Evolutionary conservation across 768 basidiomycete species (phyloP), one percentile per base, ranked within the genome.

Genomic region (Trametes cingulata): DNA sequence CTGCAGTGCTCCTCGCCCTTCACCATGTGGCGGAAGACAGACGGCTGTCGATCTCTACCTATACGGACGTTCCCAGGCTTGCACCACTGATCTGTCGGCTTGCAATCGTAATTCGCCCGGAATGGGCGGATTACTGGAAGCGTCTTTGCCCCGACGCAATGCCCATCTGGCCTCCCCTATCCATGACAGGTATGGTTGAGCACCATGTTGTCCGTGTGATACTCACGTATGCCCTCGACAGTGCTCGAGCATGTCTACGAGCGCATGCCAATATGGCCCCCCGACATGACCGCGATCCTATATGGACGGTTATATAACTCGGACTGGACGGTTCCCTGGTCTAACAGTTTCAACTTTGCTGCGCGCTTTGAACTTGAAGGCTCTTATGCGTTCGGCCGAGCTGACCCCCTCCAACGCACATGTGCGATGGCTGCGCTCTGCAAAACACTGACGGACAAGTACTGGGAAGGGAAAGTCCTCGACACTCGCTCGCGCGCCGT

Each of bases 51-150:
- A 72, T 83, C 13, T 76, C 83, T 60, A 77, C 80, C 20, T 85
- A 87, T 46, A 73, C 80, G 42, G 80, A 80, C 2, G 75, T 95
- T 37, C 66, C 81, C 41, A 73, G 76, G 52, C 75, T 95, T 10
- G 85, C 80, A 9, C 83, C 85, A 8, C 64, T 90, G 29, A 80
- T 91, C 29, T 88, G 87, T 68, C 77, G 78, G 5, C 71, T 90
- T 57, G 85, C 87, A 54, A 68, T 80, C 22, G 75, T 83, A 14
- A 81, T 91, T 15, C 83, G 90, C 19, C 85, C 87, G 0, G 93
- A 93, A 68, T 96, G 94, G 95, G 84, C 84, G 6, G 93, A 97
- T 73, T 95, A 95, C 69, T 96, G 94, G 95, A 88, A 88, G 67
- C 82, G 93, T 13, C 75, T 93, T 41, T 85, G 85, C 65, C 90